Conservation (phyloP, 176 grass and related monocot species). For the Saccharum officinarum region DNA sequence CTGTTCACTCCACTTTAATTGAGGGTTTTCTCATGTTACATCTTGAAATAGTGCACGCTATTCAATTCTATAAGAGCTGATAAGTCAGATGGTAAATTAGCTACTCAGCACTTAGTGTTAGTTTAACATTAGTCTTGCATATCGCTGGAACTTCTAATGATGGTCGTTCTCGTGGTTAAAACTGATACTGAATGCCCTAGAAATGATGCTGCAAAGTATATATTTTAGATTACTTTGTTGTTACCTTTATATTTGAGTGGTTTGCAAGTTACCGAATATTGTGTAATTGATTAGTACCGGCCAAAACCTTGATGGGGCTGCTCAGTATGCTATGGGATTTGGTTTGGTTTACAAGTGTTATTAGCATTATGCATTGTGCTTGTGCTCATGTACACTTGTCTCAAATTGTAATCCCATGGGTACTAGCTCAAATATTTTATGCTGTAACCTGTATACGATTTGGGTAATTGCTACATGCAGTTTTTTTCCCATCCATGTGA, state of each 20-base stretch:
- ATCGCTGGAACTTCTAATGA: background rate
- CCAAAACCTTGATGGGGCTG: conserved; percentile 9
- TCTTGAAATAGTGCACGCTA: background rate
- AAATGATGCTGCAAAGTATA: conserved; percentile 16
- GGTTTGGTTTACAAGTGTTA: background rate
- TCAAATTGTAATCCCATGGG: conserved; percentile 1
- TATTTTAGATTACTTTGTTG: conserved; percentile 12
- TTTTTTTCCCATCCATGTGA: background rate
- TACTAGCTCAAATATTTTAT: conserved; percentile 7
- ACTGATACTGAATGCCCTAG: background rate
- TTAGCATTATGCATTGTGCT: background rate
- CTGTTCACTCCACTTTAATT: background rate
- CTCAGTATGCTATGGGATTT: background rate
- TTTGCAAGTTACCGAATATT: conserved; percentile 3
- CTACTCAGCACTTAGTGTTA: background rate
- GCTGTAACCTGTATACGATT: background rate
- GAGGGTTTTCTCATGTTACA: background rate
- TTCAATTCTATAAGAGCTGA: background rate
- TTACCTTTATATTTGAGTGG: background rate
- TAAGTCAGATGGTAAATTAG: background rate
- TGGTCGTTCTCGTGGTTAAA: background rate
- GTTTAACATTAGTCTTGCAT: conserved; percentile 8
- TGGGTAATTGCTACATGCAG: background rate
- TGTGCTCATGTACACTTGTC: conserved; percentile 1
- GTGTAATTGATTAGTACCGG: background rate